Conservation (phyloP, 2,329 filamentous ascomycete genomes). For the Hymenoscyphus occultus region DNA sequence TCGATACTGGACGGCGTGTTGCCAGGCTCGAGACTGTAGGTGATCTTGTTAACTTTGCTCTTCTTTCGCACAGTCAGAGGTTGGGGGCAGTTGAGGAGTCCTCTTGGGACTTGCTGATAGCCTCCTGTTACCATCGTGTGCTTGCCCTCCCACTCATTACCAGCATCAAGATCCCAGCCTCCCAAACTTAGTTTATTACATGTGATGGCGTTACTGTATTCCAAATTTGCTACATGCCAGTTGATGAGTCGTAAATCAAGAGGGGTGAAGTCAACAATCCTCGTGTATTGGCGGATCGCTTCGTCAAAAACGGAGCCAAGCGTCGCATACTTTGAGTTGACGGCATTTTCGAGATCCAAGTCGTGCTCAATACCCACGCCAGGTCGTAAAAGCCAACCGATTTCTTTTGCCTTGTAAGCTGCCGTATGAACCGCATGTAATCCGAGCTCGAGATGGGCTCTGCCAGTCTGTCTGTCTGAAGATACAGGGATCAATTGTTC, state of each 20-base stretch:
- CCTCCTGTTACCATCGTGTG: conserved; percentile 93
- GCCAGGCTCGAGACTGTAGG: conserved; percentile 52
- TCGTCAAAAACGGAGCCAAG: conserved; percentile 90
- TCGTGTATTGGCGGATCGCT: conserved; percentile 83
- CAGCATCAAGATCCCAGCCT: conserved; percentile 95
- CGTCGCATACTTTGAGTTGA: conserved; percentile 63
- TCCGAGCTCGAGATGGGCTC: conserved; percentile 68
- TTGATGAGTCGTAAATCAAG: conserved; percentile 90
- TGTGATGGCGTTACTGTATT: conserved; percentile 94
- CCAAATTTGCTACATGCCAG: conserved; percentile 97
- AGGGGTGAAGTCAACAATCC: conserved; percentile 75
- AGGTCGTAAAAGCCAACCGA: conserved; percentile 77
- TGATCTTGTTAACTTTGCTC: conserved; percentile 68
- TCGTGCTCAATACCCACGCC: conserved; percentile 62
- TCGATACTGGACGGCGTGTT: conserved; percentile 58
- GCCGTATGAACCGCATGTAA: conserved; percentile 69
- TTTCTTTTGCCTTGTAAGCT: conserved; percentile 69
- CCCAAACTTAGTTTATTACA: conserved; percentile 82
- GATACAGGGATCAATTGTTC: conserved; percentile 61
- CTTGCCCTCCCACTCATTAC: conserved; percentile 94
- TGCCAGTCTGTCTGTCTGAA: conserved; percentile 67
- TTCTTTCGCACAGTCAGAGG: conserved; percentile 75
- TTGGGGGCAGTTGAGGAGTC: conserved; percentile 72
- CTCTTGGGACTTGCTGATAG: conserved; percentile 89
- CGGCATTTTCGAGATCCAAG: conserved; percentile 67